Conservation (phyloP, 768 basidiomycete genomes). For the Hygrocybe coccinea region DNA sequence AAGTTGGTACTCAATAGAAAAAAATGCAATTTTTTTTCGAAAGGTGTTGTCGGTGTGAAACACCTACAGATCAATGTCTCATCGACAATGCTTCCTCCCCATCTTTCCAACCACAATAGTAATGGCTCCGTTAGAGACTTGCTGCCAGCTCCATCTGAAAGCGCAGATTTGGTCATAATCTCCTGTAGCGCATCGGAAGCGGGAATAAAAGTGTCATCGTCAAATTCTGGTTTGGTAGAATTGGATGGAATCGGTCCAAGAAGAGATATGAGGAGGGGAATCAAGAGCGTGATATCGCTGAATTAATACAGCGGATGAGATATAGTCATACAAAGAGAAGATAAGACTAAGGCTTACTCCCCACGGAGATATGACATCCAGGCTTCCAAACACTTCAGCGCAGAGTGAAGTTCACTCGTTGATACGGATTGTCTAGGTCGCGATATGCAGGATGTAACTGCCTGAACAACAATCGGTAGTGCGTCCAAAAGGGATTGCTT, state of each 20-base stretch:
- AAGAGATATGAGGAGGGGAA: conserved; percentile 59
- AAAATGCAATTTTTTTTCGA: too few relatives aligned
- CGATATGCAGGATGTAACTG: conserved; percentile 54
- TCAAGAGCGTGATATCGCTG: conserved; percentile 67
- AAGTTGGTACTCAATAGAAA: neutral
- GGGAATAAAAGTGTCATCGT: conserved; percentile 52
- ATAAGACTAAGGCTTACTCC: conserved; percentile 43
- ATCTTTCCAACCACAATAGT: conserved; percentile 63
- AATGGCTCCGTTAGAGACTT: conserved; percentile 80
- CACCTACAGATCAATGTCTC: conserved; percentile 16
- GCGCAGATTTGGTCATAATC: conserved; percentile 66
- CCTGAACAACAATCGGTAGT: conserved; percentile 63
- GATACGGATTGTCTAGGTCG: conserved; percentile 29
- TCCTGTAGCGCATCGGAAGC: conserved; percentile 74
- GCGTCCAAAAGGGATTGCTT: conserved; percentile 63
- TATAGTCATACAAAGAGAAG: neutral
- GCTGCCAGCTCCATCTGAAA: conserved; percentile 65
- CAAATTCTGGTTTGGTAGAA: conserved; percentile 31
- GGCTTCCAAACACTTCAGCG: conserved; percentile 74
- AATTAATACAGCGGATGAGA: conserved; percentile 1
- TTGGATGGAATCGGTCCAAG: conserved; percentile 39
- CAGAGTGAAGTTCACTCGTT: conserved; percentile 55
- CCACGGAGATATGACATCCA: conserved; percentile 73
- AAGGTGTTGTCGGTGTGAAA: neutral
- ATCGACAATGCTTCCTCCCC: conserved; percentile 22